Base-by-base conservation (phyloP, 306 rosid species). In the Quercus cerris region DNA sequence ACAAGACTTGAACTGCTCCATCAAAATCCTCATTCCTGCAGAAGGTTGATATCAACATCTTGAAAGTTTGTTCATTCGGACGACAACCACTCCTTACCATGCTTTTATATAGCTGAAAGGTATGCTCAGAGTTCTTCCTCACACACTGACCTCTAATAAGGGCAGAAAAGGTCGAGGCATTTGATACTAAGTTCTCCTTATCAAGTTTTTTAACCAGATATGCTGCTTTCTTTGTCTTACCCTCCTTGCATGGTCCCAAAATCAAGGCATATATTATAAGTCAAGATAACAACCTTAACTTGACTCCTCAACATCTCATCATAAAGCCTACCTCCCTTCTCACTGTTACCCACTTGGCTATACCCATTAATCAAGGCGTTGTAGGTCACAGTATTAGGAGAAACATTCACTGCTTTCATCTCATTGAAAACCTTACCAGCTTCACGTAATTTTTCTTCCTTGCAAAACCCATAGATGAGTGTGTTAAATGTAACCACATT, bases 151-250 rank as follows among this genome's bases (percentile, higher is more conserved):
- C 92, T 4, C 67, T 69, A 56, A 94, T 85, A 41, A 94, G 97
- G 2, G 95, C 94, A 75, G 95, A 89, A 77, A 89, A 91, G 14
- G 98, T 94, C 0, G 92, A 91, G 0, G 91, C 85, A 78, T 89
- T 92, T 11, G 94, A 94, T 6, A 86, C 86, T 79, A 92, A 81
- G 55, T 85, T 90, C 83, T 86, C 81, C 81, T 80, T 76, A 41
- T 92, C 93, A 73, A 91, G 90, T 75, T 91, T 92, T 80, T 81
- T 89, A 74, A 95, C 87, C 74, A 93, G 62, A 85, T 72, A 82
- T 17, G 93, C 97, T 71, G 97, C 96, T 56, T 93, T 95, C 85
- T 85, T 89, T 28, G 99, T 91, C 80, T 90, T 92, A 35, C 97
- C 99, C 69, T 85, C 89, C 84, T 88, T 95, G 80, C 97, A 95